Base-by-base conservation (phyloP, 805 yeast species). In the Saccharomycopsis vini region DNA sequence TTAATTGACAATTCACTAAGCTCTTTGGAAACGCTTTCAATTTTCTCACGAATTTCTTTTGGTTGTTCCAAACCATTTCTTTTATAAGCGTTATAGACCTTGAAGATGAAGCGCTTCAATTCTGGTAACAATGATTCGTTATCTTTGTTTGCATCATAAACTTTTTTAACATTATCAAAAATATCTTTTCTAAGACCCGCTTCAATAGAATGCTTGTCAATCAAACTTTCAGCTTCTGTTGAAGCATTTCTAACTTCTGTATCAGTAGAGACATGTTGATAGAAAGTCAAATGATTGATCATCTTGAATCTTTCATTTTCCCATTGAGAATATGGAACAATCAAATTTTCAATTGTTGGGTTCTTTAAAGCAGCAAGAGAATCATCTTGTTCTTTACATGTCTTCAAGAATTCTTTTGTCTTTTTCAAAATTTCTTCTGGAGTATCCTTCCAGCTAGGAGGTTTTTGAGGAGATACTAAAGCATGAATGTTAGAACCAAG, bases 191-290 rank as follows among this genome's bases (percentile, higher is more conserved):
- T 75, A 43, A 75, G 60, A 13, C 73, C 71, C 20, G 79, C 68
- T 52, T 82, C 94, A 53, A 85, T 82, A 7, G 69, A 63, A 52
- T 67, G 73, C 39, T 77, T 72, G 42, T 74, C 69, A 35, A 81
- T 59, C 47, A 67, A 56, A 56, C 75, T 75, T 50, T 79, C 82
- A 0, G 85, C 80, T 47, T 72, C 64, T 36, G 71, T 70, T 2
- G 89, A 77, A 3, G 87, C 85, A 50, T 81, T 85, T 55, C 95
- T 71, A 26, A 82, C 56, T n/a, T 62, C 75, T 54, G 78, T 74
- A 50, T 72, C 68, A 18, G 76, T 54, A 3, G 89, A 79, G 9
- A 86, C 89, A 52, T 81, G 79, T 59, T 79, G 86, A 55, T 77
- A 79, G 56, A 86, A 85, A 16, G 79, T 66, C 52, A 83, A 60